phyloP scores from a whole-genome alignment of 805 yeast species.

The Pichia sporocuriosa region DNA sequence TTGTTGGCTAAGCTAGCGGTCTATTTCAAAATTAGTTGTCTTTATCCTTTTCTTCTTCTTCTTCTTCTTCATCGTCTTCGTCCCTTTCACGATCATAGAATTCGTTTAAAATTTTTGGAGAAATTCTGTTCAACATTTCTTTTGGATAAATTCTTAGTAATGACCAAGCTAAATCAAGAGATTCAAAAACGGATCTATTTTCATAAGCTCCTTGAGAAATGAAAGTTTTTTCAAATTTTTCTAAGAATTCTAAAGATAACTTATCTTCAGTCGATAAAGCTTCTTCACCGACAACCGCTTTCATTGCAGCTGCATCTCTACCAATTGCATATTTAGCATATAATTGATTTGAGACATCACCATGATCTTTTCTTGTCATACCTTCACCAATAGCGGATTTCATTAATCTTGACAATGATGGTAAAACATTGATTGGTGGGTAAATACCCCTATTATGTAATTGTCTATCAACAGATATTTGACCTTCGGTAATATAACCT shows the following conservation, averaged over 20 bases:
- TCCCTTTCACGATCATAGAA: conserved; percentile 88
- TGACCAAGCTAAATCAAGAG: conserved; percentile 97
- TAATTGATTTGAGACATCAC: conserved; percentile 97
- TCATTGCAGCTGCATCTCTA: conserved; percentile 99
- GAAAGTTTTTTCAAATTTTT: conserved; percentile 94
- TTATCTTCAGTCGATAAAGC: conserved; percentile 97
- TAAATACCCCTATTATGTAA: conserved; percentile 93
- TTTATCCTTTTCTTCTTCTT: conserved; percentile 9
- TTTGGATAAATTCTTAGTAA: conserved; percentile 97
- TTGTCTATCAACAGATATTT: conserved; percentile 95
- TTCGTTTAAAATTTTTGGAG: conserved; percentile 93
- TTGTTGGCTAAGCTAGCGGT: too few species aligned
- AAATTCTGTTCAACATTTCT: conserved; percentile 96
- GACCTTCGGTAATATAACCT: conserved; percentile 99
- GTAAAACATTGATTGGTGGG: conserved; percentile 98
- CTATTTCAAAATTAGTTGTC: conserved; percentile 1
- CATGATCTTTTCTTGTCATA: conserved; percentile 99
- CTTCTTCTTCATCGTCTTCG: conserved; percentile 27
- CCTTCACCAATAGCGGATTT: conserved; percentile 99
- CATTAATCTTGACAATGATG: conserved; percentile 96
- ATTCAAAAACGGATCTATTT: conserved; percentile 88
- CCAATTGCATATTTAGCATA: conserved; percentile 99
- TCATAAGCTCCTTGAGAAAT: conserved; percentile 96
- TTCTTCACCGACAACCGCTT: conserved; percentile 99
- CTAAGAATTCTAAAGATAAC: conserved; percentile 93